These are phyloP conservation scores for Lactarius sp. DNA, from an alignment of 768 basidiomycete species.

Conservation along the genomic window DNA sequence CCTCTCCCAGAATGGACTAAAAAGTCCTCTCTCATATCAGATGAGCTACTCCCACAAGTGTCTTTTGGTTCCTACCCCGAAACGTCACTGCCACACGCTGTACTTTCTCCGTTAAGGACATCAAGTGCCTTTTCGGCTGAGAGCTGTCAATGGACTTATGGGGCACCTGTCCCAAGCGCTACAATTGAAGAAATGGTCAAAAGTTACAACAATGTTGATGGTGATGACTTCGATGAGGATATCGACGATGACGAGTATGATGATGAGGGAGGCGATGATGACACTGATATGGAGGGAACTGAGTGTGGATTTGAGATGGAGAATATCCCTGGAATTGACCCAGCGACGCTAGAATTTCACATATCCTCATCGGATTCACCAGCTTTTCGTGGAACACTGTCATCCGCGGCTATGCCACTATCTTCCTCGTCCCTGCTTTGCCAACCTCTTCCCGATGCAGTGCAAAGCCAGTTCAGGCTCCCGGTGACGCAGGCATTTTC, in stretches of 20 bases:
- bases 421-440: conserved; percentile 21
- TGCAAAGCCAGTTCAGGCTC: conserved; percentile 19
- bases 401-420: conserved; percentile 14
- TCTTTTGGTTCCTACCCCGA: not conserved
- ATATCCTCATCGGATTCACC: not conserved
- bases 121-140: not conserved
- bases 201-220: conserved; percentile 16
- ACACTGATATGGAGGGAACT: conserved; percentile 15
- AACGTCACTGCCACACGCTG: not conserved
- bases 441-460: conserved; percentile 21
- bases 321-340: not conserved
- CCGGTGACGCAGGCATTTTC: not conserved
- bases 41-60: conserved; percentile 7
- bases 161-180: conserved; percentile 13
- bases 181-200: conserved; percentile 14
- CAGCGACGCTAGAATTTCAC: not conserved
- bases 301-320: conserved; percentile 1
- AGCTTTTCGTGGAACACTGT: not conserved
- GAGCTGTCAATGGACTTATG: conserved; percentile 10
- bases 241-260: conserved; percentile 16
- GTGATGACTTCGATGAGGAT: conserved; percentile 6
- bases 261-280: conserved; percentile 7
- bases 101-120: not conserved
- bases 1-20: conserved; percentile 24
- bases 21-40: conserved; percentile 13